These are phyloP conservation scores for Kingdonia uniflora DNA, from an alignment of 164 flowering plant genomes.

Conservation along the genomic window DNA sequence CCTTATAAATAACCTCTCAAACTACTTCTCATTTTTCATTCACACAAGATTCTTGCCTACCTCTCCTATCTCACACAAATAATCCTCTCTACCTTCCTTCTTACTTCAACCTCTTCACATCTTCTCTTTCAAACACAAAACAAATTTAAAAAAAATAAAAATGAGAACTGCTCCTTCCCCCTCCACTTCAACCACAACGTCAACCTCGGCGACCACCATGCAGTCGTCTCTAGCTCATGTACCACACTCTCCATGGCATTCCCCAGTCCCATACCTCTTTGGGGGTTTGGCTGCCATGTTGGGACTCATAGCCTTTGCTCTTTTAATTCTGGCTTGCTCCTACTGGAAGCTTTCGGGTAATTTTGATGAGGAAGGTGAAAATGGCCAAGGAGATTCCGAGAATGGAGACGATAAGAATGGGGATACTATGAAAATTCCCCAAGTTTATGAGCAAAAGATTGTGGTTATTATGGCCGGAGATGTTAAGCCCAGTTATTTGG, in stretches of 20 bases:
- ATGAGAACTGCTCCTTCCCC: not conserved
- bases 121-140: not conserved
- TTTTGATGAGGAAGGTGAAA: slow-evolving; percentile 15
- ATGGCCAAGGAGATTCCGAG: slow-evolving; percentile 17
- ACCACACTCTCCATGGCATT: slow-evolving; percentile 63
- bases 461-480: slow-evolving; percentile 78
- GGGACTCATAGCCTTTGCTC: slow-evolving; percentile 81
- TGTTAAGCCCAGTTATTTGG: slow-evolving; percentile 49
- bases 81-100: not conserved
- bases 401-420: slow-evolving; percentile 25
- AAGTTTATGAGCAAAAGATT: slow-evolving; percentile 37
- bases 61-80: not conserved
- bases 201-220: slow-evolving; percentile 1
- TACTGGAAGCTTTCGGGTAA: slow-evolving; percentile 72
- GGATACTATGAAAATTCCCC: slow-evolving; percentile 17
- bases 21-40: slow-evolving; percentile 6
- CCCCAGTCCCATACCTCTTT: slow-evolving; percentile 87
- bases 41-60: no score
- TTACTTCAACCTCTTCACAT: no score
- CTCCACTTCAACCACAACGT: slow-evolving; percentile 4
- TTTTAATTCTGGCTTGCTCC: slow-evolving; percentile 70
- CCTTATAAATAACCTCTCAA: slow-evolving; percentile 15
- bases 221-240: not conserved
- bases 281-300: slow-evolving; percentile 81
- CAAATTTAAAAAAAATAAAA: not conserved